These are phyloP conservation scores for Hsuehochloa calcarea DNA, from an alignment of 176 grass and related monocot genomes.

Conservation along the genomic window DNA sequence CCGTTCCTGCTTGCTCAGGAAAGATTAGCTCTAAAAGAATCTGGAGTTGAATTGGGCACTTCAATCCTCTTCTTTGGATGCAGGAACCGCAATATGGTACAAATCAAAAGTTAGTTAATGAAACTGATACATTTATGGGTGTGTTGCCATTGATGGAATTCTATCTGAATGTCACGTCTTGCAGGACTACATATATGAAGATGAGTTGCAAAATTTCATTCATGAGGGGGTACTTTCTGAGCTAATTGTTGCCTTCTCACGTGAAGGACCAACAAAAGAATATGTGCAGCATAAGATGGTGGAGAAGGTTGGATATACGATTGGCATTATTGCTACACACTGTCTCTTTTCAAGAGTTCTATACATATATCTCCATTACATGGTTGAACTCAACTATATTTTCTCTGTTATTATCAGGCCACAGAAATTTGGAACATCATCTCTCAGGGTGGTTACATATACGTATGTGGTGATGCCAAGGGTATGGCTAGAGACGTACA, in stretches of 20 bases:
- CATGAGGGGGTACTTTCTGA: slow-evolving; percentile 64
- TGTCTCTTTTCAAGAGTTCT: not conserved
- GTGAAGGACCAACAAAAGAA: slow-evolving; percentile 74
- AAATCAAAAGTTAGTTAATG: not conserved
- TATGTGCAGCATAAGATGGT: slow-evolving; percentile 99
- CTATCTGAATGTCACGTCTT: slow-evolving; percentile 16
- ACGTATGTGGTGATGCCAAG: slow-evolving; percentile 96
- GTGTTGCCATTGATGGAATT: slow-evolving; percentile 11
- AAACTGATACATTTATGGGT: not conserved
- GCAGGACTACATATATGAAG: slow-evolving; percentile 96
- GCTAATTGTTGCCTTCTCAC: slow-evolving; percentile 84
- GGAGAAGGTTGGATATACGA: slow-evolving; percentile 52
- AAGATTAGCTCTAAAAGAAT: slow-evolving; percentile 75
- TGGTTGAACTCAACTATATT: slow-evolving; percentile 20
- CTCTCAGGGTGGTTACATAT: slow-evolving; percentile 77
- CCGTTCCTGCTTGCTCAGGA: slow-evolving; percentile 49
- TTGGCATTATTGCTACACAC: not conserved
- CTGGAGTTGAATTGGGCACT: slow-evolving; percentile 64
- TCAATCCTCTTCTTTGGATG: slow-evolving; percentile 90
- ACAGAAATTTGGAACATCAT: slow-evolving; percentile 69
- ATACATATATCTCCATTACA: not conserved
- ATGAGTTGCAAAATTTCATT: slow-evolving; percentile 76
- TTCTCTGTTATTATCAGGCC: slow-evolving; percentile 45
- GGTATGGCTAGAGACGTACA: slow-evolving; percentile 96
- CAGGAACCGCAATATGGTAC: slow-evolving; percentile 88